Evolutionary conservation across 2,329 filamentous ascomycete species (phyloP).

Genomic region (Aspergillus sp.): DNA sequence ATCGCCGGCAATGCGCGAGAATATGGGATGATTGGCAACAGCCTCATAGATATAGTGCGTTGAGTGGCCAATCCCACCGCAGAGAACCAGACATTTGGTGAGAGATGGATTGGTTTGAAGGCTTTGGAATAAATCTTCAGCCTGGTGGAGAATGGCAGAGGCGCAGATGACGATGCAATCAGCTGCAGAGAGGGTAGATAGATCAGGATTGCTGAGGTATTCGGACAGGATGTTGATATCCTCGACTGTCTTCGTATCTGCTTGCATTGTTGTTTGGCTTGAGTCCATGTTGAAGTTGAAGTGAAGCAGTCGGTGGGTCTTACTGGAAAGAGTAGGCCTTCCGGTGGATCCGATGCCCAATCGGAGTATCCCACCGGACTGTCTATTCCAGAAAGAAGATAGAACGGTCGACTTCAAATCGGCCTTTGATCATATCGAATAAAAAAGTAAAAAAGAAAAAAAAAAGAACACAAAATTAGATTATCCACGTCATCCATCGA

Average conservation of each 20-base stretch:
- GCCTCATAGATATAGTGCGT: conserved; percentile 40
- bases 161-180: conserved; percentile 39
- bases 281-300: not conserved
- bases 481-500: no score
- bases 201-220: not conserved
- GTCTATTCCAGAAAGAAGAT: no score
- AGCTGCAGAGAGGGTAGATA: conserved; percentile 10
- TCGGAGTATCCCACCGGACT: no score
- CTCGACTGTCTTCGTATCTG: not conserved
- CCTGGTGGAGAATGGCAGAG: conserved; percentile 33
- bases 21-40: conserved; percentile 25
- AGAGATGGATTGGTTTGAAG: conserved; percentile 24
- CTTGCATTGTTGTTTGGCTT: conserved; percentile 5
- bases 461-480: no score
- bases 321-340: no score
- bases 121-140: conserved; percentile 29
- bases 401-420: no score
- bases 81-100: conserved; percentile 35
- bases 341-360: no score
- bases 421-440: no score
- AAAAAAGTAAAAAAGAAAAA: no score
- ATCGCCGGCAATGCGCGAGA: conserved; percentile 22
- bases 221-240: not conserved
- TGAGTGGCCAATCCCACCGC: conserved; percentile 44
- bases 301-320: not conserved